Percentiles rank a stretch among this genome's conserved stretches.
phyloP scores from a whole-genome alignment of 1,139 yeast species.

The Entelexis paramagnoliae region DNA sequence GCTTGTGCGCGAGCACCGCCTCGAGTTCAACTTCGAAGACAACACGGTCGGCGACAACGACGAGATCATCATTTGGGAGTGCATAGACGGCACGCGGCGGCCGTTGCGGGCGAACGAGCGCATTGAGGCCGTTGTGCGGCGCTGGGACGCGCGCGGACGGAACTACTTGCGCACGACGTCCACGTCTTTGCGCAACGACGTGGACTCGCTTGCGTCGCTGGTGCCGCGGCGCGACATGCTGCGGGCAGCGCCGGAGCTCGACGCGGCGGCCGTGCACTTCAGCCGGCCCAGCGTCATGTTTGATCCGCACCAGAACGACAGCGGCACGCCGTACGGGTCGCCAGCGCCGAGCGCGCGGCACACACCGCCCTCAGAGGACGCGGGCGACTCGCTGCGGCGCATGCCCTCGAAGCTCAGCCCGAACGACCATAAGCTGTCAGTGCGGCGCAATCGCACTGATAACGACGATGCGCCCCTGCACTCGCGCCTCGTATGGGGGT shows the following conservation, averaged over 20 bases:
- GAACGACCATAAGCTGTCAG: conserved; percentile 11
- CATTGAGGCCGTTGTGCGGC: conserved; percentile 23
- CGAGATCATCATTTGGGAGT: conserved; percentile 28
- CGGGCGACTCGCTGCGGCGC: conserved; percentile 4
- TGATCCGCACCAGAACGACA: conserved; percentile 13
- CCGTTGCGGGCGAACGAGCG: conserved; percentile 27
- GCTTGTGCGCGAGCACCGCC: conserved; percentile 27
- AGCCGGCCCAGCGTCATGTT: conserved; percentile 20
- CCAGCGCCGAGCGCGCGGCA: background rate
- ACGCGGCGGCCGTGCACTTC: conserved; percentile 16
- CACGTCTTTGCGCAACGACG: conserved; percentile 26
- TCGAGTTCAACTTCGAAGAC: conserved; percentile 21
- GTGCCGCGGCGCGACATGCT: conserved; percentile 31
- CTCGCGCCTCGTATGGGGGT: conserved; percentile 20
- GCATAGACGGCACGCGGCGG: conserved; percentile 24
- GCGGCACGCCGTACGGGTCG: background rate
- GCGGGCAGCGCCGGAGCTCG: conserved; percentile 20
- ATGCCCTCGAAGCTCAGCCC: conserved; percentile 17
- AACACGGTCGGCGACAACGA: conserved; percentile 26
- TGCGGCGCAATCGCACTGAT: conserved; percentile 10
- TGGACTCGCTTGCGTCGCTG: conserved; percentile 28
- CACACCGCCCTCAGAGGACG: background rate
- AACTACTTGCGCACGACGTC: conserved; percentile 25
- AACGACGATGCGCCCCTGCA: conserved; percentile 15
- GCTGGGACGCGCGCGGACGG: conserved; percentile 23